Conservation (phyloP, 371 early-diverging fungal species). For the Blastocladiella emersonii region DNA sequence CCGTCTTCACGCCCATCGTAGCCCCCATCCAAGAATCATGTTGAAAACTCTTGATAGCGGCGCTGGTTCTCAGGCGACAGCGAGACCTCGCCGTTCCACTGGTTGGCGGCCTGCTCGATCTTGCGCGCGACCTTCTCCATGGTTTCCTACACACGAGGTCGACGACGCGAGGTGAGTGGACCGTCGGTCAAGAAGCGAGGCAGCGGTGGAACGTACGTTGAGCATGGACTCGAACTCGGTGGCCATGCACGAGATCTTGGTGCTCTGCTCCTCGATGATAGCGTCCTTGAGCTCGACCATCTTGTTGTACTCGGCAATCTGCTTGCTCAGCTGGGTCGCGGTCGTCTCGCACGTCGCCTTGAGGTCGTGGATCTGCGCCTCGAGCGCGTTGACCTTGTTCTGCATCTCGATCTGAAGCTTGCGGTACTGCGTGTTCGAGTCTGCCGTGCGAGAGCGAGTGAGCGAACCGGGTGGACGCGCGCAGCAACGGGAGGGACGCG, state of each 20-base stretch:
- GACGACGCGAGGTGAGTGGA: not conserved
- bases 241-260: not conserved
- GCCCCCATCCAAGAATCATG: not conserved
- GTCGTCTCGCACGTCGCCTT: not conserved
- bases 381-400: not conserved
- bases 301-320: not conserved
- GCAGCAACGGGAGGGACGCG: no score
- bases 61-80: not conserved
- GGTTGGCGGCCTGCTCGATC: not conserved
- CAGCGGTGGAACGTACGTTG: not conserved
- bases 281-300: not conserved
- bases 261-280: not conserved
- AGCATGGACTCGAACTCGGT: conserved; percentile 3
- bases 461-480: no score
- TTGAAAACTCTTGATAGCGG: not conserved
- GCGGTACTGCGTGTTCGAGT: not conserved
- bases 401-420: not conserved
- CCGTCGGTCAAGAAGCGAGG: not conserved
- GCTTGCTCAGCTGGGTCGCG: not conserved
- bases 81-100: not conserved
- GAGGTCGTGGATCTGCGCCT: not conserved
- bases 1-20: no score
- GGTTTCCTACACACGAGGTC: not conserved
- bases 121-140: conserved; percentile 1
- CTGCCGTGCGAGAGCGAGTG: not conserved